Evolutionary conservation across 768 basidiomycete genomes (phyloP).

Genomic region (Boletellus ananiceps): DNA sequence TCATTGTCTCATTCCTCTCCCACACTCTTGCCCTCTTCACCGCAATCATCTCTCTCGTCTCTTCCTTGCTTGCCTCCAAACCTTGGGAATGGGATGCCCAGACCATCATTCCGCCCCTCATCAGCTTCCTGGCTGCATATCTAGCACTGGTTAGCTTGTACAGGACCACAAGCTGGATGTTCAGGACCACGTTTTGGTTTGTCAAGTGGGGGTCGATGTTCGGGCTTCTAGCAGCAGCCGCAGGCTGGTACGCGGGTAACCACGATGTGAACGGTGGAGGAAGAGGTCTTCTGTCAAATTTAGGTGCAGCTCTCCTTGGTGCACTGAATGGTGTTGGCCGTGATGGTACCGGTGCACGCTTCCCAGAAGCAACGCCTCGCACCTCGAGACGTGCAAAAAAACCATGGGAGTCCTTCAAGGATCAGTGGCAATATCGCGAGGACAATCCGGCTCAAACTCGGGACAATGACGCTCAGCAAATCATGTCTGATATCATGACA

Average conservation of each 20-base stretch:
- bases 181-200: conserved; percentile 63
- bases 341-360: conserved; percentile 26
- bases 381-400: conserved; percentile 39
- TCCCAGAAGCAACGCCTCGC: conserved; percentile 14
- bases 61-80: conserved; percentile 44
- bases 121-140: conserved; percentile 69
- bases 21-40: conserved; percentile 48
- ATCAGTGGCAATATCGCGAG: conserved; percentile 51
- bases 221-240: conserved; percentile 46
- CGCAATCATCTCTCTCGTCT: conserved; percentile 44
- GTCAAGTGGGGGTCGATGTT: conserved; percentile 74
- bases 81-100: conserved; percentile 65
- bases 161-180: conserved; percentile 71
- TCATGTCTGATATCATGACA: conserved; percentile 43
- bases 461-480: conserved; percentile 38
- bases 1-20: conserved; percentile 48
- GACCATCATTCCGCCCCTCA: conserved; percentile 65
- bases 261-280: conserved; percentile 32
- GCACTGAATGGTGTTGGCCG: conserved; percentile 37
- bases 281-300: conserved; percentile 33
- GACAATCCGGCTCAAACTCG: conserved; percentile 16
- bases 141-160: conserved; percentile 73
- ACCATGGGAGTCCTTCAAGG: conserved; percentile 64
- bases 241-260: conserved; percentile 51
- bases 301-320: conserved; percentile 42